Evolutionary conservation across 208 protist species (phyloP).

Genomic region (Tetramitus jugosus): DNA sequence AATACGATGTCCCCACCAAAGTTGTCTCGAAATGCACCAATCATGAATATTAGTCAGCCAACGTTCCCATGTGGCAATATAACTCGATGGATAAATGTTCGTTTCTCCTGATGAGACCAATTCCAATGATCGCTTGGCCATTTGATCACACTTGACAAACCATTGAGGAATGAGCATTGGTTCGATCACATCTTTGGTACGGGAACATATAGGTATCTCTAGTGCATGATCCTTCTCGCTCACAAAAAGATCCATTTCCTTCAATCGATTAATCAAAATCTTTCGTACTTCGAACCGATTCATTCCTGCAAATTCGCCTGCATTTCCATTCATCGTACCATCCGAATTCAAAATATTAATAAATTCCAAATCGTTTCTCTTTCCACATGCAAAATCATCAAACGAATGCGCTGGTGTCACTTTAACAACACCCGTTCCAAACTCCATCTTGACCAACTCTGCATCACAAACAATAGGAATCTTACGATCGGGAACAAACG

Average conservation of each 20-base stretch:
- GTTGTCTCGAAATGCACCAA: conserved; percentile 68
- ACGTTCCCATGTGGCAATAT: conserved; percentile 84
- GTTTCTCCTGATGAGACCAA: conserved; percentile 75
- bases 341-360: conserved; percentile 91
- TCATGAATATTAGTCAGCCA: conserved; percentile 91
- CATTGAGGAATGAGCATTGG: conserved; percentile 98
- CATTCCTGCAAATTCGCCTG: conserved; percentile 79
- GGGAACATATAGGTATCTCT: conserved; percentile 84
- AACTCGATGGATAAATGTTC: conserved; percentile 77
- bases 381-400: conserved; percentile 97
- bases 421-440: conserved; percentile 96
- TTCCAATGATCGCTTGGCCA: conserved; percentile 66
- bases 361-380: conserved; percentile 86
- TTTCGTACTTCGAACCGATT: conserved; percentile 88
- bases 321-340: conserved; percentile 79
- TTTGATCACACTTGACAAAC: conserved; percentile 90
- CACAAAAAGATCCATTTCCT: conserved; percentile 74
- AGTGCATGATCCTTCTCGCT: conserved; percentile 85
- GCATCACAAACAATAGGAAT: conserved; percentile 94
- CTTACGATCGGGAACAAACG: conserved; percentile 74
- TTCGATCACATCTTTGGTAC: conserved; percentile 98
- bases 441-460: conserved; percentile 91
- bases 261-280: conserved; percentile 77
- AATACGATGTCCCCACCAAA: conserved; percentile 97
- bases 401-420: conserved; percentile 99